These are phyloP conservation scores for Rhodotorula diobovata DNA, from an alignment of 768 basidiomycete species.

Conservation along the genomic window DNA sequence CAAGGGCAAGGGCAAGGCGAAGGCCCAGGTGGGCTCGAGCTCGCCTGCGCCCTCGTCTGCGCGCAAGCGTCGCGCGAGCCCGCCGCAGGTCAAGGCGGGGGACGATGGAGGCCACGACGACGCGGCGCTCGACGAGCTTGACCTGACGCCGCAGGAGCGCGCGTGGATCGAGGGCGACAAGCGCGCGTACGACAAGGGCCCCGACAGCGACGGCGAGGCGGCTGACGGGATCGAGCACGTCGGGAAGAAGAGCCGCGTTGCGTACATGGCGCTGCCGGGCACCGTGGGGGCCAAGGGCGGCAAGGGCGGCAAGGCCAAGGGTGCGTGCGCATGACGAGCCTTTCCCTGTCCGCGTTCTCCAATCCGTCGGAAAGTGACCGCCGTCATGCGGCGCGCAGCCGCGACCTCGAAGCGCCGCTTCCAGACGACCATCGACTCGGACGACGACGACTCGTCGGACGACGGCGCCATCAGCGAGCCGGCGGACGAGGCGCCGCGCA, in stretches of 20 bases:
- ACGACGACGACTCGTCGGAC: not conserved
- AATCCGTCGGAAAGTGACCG: not conserved
- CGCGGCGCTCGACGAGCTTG: not conserved
- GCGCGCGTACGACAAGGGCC: not conserved
- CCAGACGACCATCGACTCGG: not conserved
- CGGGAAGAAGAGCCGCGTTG: constrained; percentile 6
- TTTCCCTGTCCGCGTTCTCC: not conserved
- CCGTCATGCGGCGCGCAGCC: not conserved
- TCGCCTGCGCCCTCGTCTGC: not conserved
- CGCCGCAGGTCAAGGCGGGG: not conserved
- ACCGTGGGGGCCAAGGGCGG: not conserved
- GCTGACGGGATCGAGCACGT: not conserved
- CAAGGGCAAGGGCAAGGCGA: not conserved
- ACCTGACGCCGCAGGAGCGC: constrained; percentile 2
- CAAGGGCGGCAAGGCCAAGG: not conserved
- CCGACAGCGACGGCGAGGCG: too few relatives aligned
- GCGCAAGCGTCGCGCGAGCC: not conserved
- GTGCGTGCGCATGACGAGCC: not conserved
- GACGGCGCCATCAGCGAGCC: not conserved
- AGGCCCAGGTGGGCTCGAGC: not conserved
- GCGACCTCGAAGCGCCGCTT: not conserved
- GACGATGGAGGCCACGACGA: not conserved
- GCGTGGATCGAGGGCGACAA: not conserved
- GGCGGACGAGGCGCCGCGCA: not conserved
- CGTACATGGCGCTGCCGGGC: not conserved